These are phyloP conservation scores for Atkinsonella texensis DNA, from an alignment of 2,329 filamentous ascomycete species.

Conservation along the genomic window DNA sequence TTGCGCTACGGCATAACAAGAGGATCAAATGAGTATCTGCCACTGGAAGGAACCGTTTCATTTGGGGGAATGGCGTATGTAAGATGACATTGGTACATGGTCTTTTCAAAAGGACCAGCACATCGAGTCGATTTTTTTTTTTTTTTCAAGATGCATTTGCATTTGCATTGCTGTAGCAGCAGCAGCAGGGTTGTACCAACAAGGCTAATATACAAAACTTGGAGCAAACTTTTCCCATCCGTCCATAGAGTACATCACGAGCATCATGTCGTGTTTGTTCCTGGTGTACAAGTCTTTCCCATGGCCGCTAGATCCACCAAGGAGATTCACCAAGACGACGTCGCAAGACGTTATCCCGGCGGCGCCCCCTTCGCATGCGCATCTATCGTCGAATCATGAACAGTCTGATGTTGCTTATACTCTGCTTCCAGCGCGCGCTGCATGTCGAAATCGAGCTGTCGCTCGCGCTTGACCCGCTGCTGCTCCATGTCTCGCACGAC, in stretches of 20 bases:
- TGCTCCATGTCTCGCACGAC: conserved; percentile 93
- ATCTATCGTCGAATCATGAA: conserved; percentile 33
- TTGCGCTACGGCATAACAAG: background rate
- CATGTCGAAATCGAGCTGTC: conserved; percentile 89
- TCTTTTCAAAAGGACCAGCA: background rate
- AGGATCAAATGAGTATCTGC: background rate
- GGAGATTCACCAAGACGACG: too few relatives aligned
- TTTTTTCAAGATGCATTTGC: background rate
- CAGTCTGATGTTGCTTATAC: conserved; percentile 79
- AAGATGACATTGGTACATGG: conserved; percentile 2
- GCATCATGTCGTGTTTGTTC: background rate
- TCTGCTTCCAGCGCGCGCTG: conserved; percentile 76
- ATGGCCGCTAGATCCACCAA: background rate
- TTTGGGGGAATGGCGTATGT: conserved; percentile 3
- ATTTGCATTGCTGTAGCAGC: background rate
- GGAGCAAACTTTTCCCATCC: background rate
- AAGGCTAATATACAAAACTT: conserved; percentile 1
- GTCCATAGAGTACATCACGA: background rate
- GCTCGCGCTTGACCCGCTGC: conserved; percentile 78
- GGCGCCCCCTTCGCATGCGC: conserved; percentile 7
- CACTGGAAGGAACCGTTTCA: background rate
- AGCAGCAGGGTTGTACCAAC: conserved; percentile 3
- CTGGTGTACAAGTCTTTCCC: background rate
- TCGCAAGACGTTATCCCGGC: conserved; percentile 12
- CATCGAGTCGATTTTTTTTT: background rate